Percentiles rank a stretch among this genome's conserved stretches.
Conservation (phyloP, 805 yeast genomes). For the Debaryomyces maramus region DNA sequence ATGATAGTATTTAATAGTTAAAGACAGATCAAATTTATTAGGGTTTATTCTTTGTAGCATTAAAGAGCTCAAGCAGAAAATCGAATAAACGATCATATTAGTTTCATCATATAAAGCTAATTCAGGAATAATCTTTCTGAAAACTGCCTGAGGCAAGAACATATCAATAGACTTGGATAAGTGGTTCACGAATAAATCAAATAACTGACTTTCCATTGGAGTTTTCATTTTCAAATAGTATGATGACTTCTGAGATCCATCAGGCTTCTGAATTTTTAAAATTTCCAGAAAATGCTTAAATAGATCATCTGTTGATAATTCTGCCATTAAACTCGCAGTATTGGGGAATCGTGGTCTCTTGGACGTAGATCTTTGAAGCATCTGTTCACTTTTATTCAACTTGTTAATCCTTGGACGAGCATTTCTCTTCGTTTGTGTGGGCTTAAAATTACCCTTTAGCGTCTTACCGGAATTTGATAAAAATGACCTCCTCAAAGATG, state of each 20-base stretch:
- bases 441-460: slow-evolving; percentile 25
- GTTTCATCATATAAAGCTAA: slow-evolving; percentile 41
- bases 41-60: slow-evolving; percentile 33
- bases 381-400: slow-evolving; percentile 17
- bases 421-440: slow-evolving; percentile 37
- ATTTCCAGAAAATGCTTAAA: slow-evolving; percentile 23
- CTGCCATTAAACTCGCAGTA: slow-evolving; percentile 12
- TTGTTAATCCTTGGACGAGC: slow-evolving; percentile 39
- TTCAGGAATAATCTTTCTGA: slow-evolving; percentile 32
- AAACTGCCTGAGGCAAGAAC: slow-evolving; percentile 29
- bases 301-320: slow-evolving; percentile 24
- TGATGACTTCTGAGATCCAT: slow-evolving; percentile 7
- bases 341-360: slow-evolving; percentile 6
- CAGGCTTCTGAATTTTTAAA: slow-evolving; percentile 18
- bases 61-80: slow-evolving; percentile 37
- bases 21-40: slow-evolving; percentile 25
- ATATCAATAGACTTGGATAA: slow-evolving; percentile 32
- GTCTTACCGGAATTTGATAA: not conserved
- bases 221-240: slow-evolving; percentile 14
- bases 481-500: too few species aligned
- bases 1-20: slow-evolving; percentile 39
- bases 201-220: slow-evolving; percentile 29
- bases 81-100: slow-evolving; percentile 36
- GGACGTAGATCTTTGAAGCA: slow-evolving; percentile 2
- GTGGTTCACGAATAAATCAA: slow-evolving; percentile 33